Conservation (phyloP, 148 eudicot genomes). For the Selenicereus undatus region DNA sequence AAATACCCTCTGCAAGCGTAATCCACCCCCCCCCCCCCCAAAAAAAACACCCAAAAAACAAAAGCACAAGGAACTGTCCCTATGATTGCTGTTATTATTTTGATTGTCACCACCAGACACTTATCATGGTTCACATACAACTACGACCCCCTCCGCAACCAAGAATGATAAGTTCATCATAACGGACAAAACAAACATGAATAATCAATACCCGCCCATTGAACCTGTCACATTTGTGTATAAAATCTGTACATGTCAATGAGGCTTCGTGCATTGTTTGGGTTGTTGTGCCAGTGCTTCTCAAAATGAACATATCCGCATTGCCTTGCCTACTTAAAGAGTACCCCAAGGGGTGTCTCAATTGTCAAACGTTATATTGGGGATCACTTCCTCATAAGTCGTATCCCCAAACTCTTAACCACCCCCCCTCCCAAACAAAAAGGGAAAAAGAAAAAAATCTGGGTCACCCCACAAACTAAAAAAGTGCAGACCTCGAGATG, state of each 20-base stretch:
- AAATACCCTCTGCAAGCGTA: no score
- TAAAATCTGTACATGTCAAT: neutral
- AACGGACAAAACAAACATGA: no score
- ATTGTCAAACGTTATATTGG: no score
- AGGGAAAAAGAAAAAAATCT: neutral
- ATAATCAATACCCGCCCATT: no score
- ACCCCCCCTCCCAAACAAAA: neutral
- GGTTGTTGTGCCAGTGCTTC: neutral
- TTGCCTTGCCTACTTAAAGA: neutral
- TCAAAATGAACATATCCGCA: neutral
- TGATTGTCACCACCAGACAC: no score
- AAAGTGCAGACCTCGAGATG: slow-evolving; percentile 64
- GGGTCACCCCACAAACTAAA: neutral
- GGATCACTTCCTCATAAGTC: neutral
- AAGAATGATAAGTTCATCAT: no score
- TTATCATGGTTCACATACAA: no score
- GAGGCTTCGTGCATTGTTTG: neutral
- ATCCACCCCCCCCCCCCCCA: no score
- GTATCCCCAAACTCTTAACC: neutral
- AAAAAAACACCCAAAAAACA: no score
- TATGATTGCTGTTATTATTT: no score
- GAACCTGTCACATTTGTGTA: neutral
- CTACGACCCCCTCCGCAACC: no score
- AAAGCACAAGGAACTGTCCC: no score
- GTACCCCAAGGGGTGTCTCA: neutral